Percentiles rank a stretch among this genome's conserved stretches.
phyloP scores from a whole-genome alignment of 2,329 filamentous ascomycete species.

The Periconia sp. region DNA sequence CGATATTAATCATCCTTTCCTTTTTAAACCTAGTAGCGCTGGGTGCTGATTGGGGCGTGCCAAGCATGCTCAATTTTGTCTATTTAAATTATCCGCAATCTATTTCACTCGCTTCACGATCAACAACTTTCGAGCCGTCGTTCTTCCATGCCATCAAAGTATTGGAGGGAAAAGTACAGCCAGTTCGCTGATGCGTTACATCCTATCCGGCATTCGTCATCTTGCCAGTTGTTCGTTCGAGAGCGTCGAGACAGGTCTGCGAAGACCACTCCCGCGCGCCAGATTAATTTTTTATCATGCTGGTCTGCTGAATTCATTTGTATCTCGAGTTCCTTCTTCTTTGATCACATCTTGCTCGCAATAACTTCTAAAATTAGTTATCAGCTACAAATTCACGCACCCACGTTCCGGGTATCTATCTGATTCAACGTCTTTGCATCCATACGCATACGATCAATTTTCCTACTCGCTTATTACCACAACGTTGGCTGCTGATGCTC shows the following conservation, averaged over 20 bases:
- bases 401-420: conserved; percentile 10
- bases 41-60: conserved; percentile 15
- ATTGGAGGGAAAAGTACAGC: conserved; percentile 5
- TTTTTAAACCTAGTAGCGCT: conserved; percentile 5
- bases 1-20: conserved; percentile 12
- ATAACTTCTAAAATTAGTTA: conserved; percentile 17
- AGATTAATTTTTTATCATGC: conserved; percentile 8
- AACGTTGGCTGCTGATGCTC: conserved; percentile 13
- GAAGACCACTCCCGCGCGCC: conserved; percentile 10
- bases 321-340: conserved; percentile 11
- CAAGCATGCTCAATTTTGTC: conserved; percentile 19
- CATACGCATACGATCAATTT: conserved; percentile 2
- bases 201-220: conserved; percentile 7
- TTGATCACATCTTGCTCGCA: conserved; percentile 3
- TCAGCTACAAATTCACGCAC: conserved; percentile 4
- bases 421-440: conserved; percentile 8
- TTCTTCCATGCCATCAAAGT: conserved; percentile 5
- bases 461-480: conserved; percentile 15
- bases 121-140: conserved; percentile 12
- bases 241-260: conserved; percentile 9
- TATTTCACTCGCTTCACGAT: conserved; percentile 21
- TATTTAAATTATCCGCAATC: conserved; percentile 29
- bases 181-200: conserved; percentile 1
- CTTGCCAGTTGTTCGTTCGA: conserved; percentile 7
- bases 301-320: conserved; percentile 8